Base-by-base conservation (phyloP, 495 filamentous ascomycete species). In the Hypoxylon perforatum region DNA sequence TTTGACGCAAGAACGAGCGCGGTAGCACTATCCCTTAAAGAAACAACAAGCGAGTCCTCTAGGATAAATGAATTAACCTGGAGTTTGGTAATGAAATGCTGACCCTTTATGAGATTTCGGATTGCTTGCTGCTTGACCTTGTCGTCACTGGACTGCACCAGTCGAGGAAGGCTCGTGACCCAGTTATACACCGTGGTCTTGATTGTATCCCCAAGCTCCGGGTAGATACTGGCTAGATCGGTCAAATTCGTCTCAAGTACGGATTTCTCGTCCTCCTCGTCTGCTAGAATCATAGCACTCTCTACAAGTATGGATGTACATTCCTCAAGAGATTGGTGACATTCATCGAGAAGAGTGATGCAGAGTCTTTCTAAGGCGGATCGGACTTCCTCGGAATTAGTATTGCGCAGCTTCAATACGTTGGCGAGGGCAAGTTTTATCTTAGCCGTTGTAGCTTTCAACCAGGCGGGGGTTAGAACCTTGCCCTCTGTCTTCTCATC, bases 101-200 rank as follows among this genome's bases (percentile, higher is more conserved):
- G 91, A 0, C 91, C 88, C 39, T 88, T 86, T 4, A 88, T 87
- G 41, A 98, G 85, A 62, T 91, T 90, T 30, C 84, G 81, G 50
- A 97, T 86, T 17, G 87, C 88, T 67, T 85, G 84, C 39, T 87
- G 82, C 71, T 95, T 96, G 30, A 87, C 77, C 7, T 77, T 82
- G 63, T 97, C 92, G 56, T 99, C 94, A 56, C 87, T 91, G 21
- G 88, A 87, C 73, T 93, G 91, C 86, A 97, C 95, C 10, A 91
- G 76, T 36, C 92, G 84, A 3, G 96, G 91, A 23, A 98, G 84
- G 15, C 90, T 85, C 1, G 86, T 85, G 14, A 95, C 82, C 94
- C 93, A 97, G 38, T 85, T 87, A 74, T 96, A 90, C 3, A 96
- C 75, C 1, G 87, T 88, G 23, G 80, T 84, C 69, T 92, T 92